Conservation (phyloP, 352 stramenopile genomes). For the Phytophthora multivora region DNA sequence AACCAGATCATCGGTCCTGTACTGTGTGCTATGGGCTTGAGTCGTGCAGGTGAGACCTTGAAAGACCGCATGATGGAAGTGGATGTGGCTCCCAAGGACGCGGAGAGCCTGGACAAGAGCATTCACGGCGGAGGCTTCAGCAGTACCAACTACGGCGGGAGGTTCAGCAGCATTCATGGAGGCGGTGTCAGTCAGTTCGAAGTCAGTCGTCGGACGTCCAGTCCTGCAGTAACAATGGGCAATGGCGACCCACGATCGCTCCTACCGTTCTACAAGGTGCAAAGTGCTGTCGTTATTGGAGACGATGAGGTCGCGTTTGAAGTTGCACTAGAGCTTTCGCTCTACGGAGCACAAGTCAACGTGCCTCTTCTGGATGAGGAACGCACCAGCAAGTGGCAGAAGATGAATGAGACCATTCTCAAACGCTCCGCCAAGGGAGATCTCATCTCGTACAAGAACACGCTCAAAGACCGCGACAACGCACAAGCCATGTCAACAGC, state of each 20-base stretch:
- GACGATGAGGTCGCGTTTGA: constrained; percentile 71
- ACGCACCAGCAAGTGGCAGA: constrained; percentile 58
- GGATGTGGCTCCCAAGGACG: constrained; percentile 14
- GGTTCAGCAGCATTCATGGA: constrained; percentile 6
- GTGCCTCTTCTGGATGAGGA: constrained; percentile 66
- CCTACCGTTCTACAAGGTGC: constrained; percentile 49
- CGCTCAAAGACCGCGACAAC: constrained; percentile 48
- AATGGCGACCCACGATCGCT: constrained; percentile 50
- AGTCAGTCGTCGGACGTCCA: constrained; percentile 10
- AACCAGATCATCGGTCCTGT: constrained; percentile 76
- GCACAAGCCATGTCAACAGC: constrained; percentile 46
- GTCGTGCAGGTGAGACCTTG: constrained; percentile 52
- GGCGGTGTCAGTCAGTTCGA: constrained; percentile 17
- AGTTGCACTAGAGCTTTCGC: constrained; percentile 60
- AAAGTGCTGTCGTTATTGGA: constrained; percentile 67
- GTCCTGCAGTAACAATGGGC: constrained; percentile 15
- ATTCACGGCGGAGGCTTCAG: constrained; percentile 16
- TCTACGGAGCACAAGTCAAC: constrained; percentile 68
- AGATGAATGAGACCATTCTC: constrained; percentile 68
- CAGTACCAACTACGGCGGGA: background rate
- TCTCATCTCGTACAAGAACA: constrained; percentile 75
- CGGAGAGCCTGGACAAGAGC: constrained; percentile 14
- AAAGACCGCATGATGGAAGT: constrained; percentile 26
- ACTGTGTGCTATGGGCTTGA: constrained; percentile 59
- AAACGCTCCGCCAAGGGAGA: constrained; percentile 55